Base-by-base conservation (phyloP, 306 rosid species). In the Ormosia semicastrata region DNA sequence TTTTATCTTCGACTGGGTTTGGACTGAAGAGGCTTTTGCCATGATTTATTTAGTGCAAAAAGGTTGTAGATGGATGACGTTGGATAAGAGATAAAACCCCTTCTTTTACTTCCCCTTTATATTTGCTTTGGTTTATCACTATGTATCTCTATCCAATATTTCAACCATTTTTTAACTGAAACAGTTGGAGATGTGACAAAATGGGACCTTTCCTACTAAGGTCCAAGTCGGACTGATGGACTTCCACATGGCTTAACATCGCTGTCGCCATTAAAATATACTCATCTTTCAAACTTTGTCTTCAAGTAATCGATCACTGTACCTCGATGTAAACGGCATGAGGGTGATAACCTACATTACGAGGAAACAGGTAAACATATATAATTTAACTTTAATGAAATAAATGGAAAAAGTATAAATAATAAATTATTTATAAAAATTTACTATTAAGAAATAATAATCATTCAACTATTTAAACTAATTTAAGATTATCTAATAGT, bases 201-300 rank as follows among this genome's bases (percentile, higher is more conserved):
- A 58, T 71, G 93, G 92, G 92, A 11, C 88, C 87, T 87, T 66
- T 92, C 97, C 91, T 53, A 86, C 76, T 83, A 88, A 83, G 88
- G 84, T 87, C 97, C 92, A 86, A 80, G 83, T 92, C 75, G 88
- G 88, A 73, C 82, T 88, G 76, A 81, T 90, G 94, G 86, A 75
- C 30, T 82, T 90, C 92, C 92, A 89, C 87, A 87, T 84, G 72
- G 81, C 56, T 81, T 83, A 39, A 53, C 71, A 68, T 86, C 85
- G 34, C 64, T 91, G 73, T 78, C 81, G 1, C 7, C 68, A 74
- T 82, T 82, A 66, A 60, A 81, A 60, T 67, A 75, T 66, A 8
- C 10, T 10, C 41, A 56, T 36, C 37, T 57, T 14, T 57, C 11
- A 1, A 56, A 37, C 46, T 75, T 68, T 82, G 40, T 58, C 63